Conservation (phyloP, 441 rosid species). For the Euphorbia celastroides region DNA sequence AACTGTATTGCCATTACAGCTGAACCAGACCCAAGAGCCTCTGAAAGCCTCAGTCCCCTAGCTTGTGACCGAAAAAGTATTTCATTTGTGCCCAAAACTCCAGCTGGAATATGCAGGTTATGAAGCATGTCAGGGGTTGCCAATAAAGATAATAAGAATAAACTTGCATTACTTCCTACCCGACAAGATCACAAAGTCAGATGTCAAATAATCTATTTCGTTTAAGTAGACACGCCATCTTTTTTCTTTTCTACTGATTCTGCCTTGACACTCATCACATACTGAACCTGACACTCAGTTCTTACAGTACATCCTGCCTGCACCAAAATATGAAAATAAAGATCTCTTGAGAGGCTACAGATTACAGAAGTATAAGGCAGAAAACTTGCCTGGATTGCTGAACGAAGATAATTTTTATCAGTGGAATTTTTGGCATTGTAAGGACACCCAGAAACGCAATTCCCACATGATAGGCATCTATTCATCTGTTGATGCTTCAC, state of each 20-base stretch:
- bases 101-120: conserved; percentile 22
- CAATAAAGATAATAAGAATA: background rate
- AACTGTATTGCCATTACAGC: conserved; percentile 40
- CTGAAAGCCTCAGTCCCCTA: conserved; percentile 38
- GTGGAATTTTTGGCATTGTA: conserved; percentile 45
- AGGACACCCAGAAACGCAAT: conserved; percentile 45
- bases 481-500: conserved; percentile 16
- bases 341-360: no score
- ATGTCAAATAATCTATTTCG: conserved; percentile 27
- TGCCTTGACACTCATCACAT: conserved; percentile 23
- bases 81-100: conserved; percentile 40
- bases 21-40: conserved; percentile 37
- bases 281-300: conserved; percentile 31
- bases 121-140: background rate
- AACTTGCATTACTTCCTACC: conserved; percentile 20
- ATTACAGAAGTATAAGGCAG: conserved; percentile 10
- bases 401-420: conserved; percentile 30
- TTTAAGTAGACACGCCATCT: conserved; percentile 41
- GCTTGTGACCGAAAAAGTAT: conserved; percentile 37
- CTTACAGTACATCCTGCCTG: conserved; percentile 41
- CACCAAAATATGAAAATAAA: conserved; percentile 6
- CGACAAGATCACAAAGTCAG: conserved; percentile 40
- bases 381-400: conserved; percentile 35
- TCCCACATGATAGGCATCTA: conserved; percentile 41
- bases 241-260: conserved; percentile 13